phyloP scores from a whole-genome alignment of 2,329 filamentous ascomycete genomes.

The Salinomyces thailandicus region DNA sequence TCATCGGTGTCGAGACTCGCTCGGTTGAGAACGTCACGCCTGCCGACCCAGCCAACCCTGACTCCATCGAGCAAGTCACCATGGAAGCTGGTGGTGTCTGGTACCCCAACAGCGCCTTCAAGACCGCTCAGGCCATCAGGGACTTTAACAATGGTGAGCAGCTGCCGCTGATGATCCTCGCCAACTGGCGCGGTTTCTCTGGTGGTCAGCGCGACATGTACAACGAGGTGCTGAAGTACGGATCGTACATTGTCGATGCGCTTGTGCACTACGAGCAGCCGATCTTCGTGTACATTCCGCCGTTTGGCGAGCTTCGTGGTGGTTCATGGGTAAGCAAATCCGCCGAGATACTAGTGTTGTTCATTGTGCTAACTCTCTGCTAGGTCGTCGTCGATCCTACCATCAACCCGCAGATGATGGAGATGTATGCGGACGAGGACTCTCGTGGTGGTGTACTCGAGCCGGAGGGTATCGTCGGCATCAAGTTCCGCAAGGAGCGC shows the following conservation, averaged over 20 bases:
- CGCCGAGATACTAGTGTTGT: background rate
- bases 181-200: constrained; percentile 99
- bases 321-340: constrained; percentile 70
- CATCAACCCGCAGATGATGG: constrained; percentile 93
- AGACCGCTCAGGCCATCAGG: constrained; percentile 96
- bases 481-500: constrained; percentile 97
- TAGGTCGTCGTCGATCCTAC: constrained; percentile 92
- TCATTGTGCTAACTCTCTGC: constrained; percentile 24
- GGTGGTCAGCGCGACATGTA: constrained; percentile 99
- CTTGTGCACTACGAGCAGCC: constrained; percentile 98
- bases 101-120: constrained; percentile 99
- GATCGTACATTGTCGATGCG: constrained; percentile 96
- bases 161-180: constrained; percentile 94
- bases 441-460: constrained; percentile 94
- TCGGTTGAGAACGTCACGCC: constrained; percentile 94
- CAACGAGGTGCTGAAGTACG: constrained; percentile 99
- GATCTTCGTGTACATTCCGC: constrained; percentile 97
- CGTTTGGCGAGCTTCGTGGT: constrained; percentile 91
- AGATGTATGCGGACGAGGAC: constrained; percentile 98
- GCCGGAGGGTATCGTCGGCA: constrained; percentile 94
- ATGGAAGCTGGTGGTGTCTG: constrained; percentile 97
- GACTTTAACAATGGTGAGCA: constrained; percentile 99
- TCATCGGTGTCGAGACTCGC: constrained; percentile 92
- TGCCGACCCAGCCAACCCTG: constrained; percentile 93
- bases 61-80: constrained; percentile 90